Evolutionary conservation across 495 filamentous ascomycete species (phyloP).

Genomic region (Hyaloscypha finlandica): DNA sequence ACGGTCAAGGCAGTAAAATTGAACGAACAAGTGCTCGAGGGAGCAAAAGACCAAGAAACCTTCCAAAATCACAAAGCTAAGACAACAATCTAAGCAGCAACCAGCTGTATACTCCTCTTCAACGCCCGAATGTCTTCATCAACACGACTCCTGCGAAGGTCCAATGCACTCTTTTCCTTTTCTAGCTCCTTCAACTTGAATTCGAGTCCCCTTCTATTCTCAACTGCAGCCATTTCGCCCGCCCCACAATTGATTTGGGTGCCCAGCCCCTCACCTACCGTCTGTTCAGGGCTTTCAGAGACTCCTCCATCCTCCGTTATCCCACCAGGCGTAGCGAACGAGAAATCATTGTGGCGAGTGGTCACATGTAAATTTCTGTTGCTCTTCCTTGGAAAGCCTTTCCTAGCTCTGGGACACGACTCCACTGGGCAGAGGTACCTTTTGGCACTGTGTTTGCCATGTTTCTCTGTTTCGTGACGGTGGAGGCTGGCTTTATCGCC

Average conservation of each 20-base stretch:
- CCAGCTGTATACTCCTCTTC: conserved; percentile 7
- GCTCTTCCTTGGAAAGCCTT: conserved; percentile 10
- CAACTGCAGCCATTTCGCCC: too few relatives aligned
- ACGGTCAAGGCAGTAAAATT: too few relatives aligned
- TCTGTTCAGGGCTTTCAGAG: too few relatives aligned
- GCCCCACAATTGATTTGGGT: too few relatives aligned
- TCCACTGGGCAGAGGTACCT: conserved; percentile 4
- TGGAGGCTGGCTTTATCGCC: conserved; percentile 14
- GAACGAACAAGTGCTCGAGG: too few relatives aligned
- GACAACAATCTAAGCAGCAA: background rate
- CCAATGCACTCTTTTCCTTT: conserved; percentile 7
- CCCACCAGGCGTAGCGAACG: too few relatives aligned
- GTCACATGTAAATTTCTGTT: background rate
- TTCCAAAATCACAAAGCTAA: too few relatives aligned
- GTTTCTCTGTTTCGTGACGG: conserved; percentile 12
- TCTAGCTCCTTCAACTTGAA: conserved; percentile 12
- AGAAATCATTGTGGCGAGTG: background rate
- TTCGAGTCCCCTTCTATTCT: background rate
- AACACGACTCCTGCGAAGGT: background rate
- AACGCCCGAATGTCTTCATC: conserved; percentile 14
- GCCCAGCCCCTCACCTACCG: too few relatives aligned
- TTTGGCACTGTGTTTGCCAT: conserved; percentile 5
- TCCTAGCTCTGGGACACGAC: conserved; percentile 10
- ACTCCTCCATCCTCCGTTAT: too few relatives aligned
- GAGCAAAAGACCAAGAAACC: too few relatives aligned